These are phyloP conservation scores for Tieghemostelium lacteum DNA, from an alignment of 78 protist species.

Conservation along the genomic window DNA sequence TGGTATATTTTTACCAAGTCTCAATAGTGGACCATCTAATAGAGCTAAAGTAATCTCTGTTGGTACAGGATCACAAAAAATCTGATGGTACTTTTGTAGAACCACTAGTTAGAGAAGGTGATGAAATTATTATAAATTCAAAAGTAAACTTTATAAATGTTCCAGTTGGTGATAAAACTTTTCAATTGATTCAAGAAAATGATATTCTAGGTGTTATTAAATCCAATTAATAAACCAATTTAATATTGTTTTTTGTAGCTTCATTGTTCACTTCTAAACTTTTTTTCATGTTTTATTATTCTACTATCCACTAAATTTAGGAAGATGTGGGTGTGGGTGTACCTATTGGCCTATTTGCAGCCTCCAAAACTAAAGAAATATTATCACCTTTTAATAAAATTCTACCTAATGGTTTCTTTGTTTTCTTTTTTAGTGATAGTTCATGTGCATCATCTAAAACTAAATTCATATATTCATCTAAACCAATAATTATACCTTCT, in stretches of 20 bases:
- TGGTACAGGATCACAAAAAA: constrained; percentile 54
- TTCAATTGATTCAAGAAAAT: constrained; percentile 17
- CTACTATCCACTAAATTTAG: too few relatives aligned
- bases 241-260: not conserved
- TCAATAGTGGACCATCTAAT: not conserved
- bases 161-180: constrained; percentile 46
- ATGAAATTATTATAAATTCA: constrained; percentile 24
- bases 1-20: constrained; percentile 53
- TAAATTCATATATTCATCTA: constrained; percentile 98
- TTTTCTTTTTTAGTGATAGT: constrained; percentile 87
- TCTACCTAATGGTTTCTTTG: constrained; percentile 87
- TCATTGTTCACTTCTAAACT: not conserved
- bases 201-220: constrained; percentile 60
- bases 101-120: constrained; percentile 56
- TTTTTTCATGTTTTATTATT: not conserved
- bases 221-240: too few relatives aligned
- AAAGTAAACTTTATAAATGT: not conserved
- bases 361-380: constrained; percentile 88
- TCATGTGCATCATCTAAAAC: constrained; percentile 96
- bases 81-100: constrained; percentile 60
- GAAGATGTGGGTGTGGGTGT: too few relatives aligned
- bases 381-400: constrained; percentile 96
- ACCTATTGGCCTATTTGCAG: constrained; percentile 31
- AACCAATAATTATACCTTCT: constrained; percentile 94
- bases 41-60: constrained; percentile 49